Percentiles rank a stretch among this genome's conserved stretches.
Conservation (phyloP, 2,329 filamentous ascomycete genomes). For the Trichophyton simii region DNA sequence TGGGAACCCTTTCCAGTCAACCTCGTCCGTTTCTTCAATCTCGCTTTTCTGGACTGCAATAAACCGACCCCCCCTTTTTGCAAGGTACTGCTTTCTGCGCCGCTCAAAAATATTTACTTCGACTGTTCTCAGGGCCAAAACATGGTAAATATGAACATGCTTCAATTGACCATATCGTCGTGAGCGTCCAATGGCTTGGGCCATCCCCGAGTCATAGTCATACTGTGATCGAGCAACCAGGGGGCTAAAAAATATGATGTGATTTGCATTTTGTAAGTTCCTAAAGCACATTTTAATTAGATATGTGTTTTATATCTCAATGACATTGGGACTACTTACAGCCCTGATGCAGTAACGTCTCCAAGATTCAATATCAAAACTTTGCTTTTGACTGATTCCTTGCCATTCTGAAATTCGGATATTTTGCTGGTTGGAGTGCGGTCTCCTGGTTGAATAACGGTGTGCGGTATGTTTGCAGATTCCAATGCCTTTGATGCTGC, state of each 20-base stretch:
- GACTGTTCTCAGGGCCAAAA: constrained; percentile 32
- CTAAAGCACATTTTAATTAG: constrained; percentile 20
- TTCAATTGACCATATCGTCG: constrained; percentile 47
- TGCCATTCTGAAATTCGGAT: constrained; percentile 29
- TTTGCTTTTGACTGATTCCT: constrained; percentile 26
- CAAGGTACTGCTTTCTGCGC: constrained; percentile 21
- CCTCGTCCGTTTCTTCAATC: constrained; percentile 13
- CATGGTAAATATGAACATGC: constrained; percentile 45
- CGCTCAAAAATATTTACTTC: constrained; percentile 35
- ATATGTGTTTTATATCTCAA: not conserved
- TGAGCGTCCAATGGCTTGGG: constrained; percentile 50
- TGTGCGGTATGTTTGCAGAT: constrained; percentile 21
- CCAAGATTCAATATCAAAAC: constrained; percentile 47
- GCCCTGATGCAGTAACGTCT: constrained; percentile 46
- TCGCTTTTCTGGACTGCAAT: constrained; percentile 16
- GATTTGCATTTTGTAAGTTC: constrained; percentile 52
- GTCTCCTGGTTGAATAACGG: constrained; percentile 26
- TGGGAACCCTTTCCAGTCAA: constrained; percentile 19
- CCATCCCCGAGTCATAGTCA: constrained; percentile 46
- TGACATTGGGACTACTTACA: constrained; percentile 33
- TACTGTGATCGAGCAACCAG: constrained; percentile 39
- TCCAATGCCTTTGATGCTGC: constrained; percentile 23
- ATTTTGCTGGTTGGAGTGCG: constrained; percentile 25
- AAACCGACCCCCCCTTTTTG: constrained; percentile 17
- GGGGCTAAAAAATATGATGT: constrained; percentile 51